Percentiles rank a stretch among this genome's conserved stretches.
Conservation (phyloP, 75 land plant species). For the Selaginella moellendorffii region DNA sequence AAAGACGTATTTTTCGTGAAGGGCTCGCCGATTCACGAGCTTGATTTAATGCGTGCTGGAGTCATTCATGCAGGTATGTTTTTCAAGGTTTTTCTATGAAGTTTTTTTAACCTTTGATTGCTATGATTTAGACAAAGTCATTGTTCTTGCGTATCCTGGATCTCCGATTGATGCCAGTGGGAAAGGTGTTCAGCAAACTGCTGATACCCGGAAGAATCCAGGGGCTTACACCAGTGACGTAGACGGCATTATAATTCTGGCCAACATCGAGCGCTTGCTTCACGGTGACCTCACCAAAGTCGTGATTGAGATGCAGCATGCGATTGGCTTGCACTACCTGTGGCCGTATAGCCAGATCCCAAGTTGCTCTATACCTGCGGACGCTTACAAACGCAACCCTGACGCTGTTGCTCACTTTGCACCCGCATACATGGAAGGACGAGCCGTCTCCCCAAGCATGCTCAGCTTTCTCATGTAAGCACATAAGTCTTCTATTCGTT, state of each 20-base stretch:
- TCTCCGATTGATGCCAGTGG: slow-evolving; percentile 18
- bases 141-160: slow-evolving; percentile 19
- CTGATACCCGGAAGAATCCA: background rate
- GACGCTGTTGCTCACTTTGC: slow-evolving; percentile 15
- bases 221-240: slow-evolving; percentile 22
- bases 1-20: slow-evolving; percentile 21
- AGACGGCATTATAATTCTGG: slow-evolving; percentile 14
- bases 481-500: background rate
- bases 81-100: background rate
- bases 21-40: slow-evolving; percentile 17
- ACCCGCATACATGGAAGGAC: slow-evolving; percentile 18
- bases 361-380: background rate
- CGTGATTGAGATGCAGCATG: slow-evolving; percentile 21
- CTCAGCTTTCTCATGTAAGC: slow-evolving; percentile 19
- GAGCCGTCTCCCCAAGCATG: slow-evolving; percentile 14
- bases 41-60: slow-evolving; percentile 24
- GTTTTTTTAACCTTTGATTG: background rate
- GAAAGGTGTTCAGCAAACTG: slow-evolving; percentile 5
- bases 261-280: slow-evolving; percentile 18
- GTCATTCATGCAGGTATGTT: slow-evolving; percentile 23
- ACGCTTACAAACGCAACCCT: slow-evolving; percentile 12
- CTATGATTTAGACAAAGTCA: slow-evolving; percentile 15
- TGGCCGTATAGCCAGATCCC: slow-evolving; percentile 11
- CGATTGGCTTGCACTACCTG: slow-evolving; percentile 15
- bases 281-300: background rate